Evolutionary conservation across 2,329 filamentous ascomycete genomes (phyloP).

Genomic region (Myriosclerotinia scirpicola): DNA sequence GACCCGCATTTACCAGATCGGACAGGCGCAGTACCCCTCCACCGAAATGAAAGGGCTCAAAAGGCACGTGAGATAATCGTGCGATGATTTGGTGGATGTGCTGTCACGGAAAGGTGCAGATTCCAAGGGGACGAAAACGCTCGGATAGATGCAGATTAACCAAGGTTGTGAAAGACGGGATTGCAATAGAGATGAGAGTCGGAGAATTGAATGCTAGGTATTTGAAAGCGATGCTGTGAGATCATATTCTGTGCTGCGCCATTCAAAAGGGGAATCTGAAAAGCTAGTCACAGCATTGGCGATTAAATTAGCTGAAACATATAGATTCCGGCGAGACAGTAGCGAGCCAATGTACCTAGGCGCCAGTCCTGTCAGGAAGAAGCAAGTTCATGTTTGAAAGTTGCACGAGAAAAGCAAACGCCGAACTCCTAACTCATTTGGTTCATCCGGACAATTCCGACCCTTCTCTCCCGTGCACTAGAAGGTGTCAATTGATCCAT

Average conservation of each 20-base stretch:
- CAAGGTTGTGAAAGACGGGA: slow-evolving; percentile 10
- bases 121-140: slow-evolving; percentile 21
- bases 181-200: slow-evolving; percentile 9
- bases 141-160: slow-evolving; percentile 9
- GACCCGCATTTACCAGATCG: neutral
- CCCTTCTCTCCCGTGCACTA: slow-evolving; percentile 1
- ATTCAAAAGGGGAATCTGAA: neutral
- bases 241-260: neutral
- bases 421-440: slow-evolving; percentile 14
- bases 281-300: neutral
- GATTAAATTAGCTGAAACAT: slow-evolving; percentile 14
- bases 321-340: neutral
- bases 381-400: neutral
- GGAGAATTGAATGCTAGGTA: slow-evolving; percentile 12
- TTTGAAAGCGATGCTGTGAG: slow-evolving; percentile 11
- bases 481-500: slow-evolving; percentile 15
- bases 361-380: neutral
- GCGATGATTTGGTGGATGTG: slow-evolving; percentile 15
- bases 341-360: neutral
- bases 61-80: slow-evolving; percentile 20
- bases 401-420: slow-evolving; percentile 16
- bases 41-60: slow-evolving; percentile 7
- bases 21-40: slow-evolving; percentile 18
- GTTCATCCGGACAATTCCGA: slow-evolving; percentile 2
- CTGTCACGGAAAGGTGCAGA: slow-evolving; percentile 21